These are phyloP conservation scores for Xerocomellus chrysenteron DNA, from an alignment of 768 basidiomycete species.

Conservation along the genomic window DNA sequence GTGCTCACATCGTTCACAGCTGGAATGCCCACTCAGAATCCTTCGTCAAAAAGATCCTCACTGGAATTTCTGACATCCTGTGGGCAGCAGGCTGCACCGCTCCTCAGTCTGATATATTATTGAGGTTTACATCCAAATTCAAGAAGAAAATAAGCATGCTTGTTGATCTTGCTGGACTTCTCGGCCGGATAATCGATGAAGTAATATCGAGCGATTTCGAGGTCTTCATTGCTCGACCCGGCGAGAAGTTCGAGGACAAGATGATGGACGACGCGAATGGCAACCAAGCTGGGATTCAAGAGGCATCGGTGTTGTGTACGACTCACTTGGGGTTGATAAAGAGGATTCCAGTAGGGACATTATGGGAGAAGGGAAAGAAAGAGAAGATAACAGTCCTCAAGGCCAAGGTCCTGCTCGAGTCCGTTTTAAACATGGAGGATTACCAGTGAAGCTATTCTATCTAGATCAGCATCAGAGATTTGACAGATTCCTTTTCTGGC, in stretches of 20 bases:
- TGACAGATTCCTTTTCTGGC: too few species aligned
- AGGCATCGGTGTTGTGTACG: constrained; percentile 3
- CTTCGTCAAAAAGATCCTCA: neutral
- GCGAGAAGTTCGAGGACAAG: constrained; percentile 5
- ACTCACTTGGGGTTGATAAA: constrained; percentile 9
- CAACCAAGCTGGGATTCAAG: neutral
- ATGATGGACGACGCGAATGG: constrained; percentile 9
- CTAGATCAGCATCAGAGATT: too few species aligned
- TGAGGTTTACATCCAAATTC: neutral
- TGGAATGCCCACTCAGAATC: neutral
- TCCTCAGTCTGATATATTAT: neutral
- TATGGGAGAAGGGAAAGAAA: constrained; percentile 11
- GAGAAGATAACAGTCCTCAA: constrained; percentile 5
- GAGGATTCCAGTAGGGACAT: neutral
- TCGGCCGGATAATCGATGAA: constrained; percentile 10
- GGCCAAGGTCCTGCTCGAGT: constrained; percentile 8
- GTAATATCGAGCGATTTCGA: constrained; percentile 15
- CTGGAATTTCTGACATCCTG: constrained; percentile 4
- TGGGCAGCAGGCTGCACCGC: constrained; percentile 9
- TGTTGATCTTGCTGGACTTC: constrained; percentile 11
- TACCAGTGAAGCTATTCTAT: neutral
- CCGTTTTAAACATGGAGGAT: neutral
- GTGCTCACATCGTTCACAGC: neutral
- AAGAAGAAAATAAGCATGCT: constrained; percentile 2
- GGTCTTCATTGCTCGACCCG: constrained; percentile 1